These are phyloP conservation scores for Fusarium vanettenii DNA, from an alignment of 2,329 filamentous ascomycete species.

Conservation along the genomic window DNA sequence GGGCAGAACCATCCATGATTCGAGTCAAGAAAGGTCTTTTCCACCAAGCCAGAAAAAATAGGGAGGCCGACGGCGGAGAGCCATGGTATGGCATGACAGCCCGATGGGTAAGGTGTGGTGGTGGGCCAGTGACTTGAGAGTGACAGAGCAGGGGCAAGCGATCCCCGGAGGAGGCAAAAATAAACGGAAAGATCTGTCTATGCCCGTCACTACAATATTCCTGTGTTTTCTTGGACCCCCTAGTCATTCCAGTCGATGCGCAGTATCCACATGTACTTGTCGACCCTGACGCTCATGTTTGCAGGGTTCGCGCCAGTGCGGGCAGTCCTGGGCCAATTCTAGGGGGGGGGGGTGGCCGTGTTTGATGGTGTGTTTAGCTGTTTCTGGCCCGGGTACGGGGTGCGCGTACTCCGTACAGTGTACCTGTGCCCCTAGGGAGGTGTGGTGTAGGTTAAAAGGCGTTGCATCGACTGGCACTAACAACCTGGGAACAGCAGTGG, in stretches of 20 bases:
- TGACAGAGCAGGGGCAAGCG: neutral
- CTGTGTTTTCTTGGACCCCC: neutral
- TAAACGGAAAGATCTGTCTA: neutral
- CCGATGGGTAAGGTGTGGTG: conserved; percentile 36
- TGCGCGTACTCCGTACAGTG: neutral
- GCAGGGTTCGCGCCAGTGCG: conserved; percentile 7
- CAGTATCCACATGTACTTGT: neutral
- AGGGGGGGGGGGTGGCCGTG: neutral
- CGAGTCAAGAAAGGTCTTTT: conserved; percentile 31
- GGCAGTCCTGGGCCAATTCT: conserved; percentile 4
- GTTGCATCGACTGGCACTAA: conserved; percentile 22
- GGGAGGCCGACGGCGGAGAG: conserved; percentile 37
- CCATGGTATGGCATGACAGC: conserved; percentile 34
- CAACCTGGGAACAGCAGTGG: conserved; percentile 7
- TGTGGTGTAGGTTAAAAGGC: conserved; percentile 6
- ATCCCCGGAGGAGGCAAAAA: neutral
- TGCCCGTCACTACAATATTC: neutral
- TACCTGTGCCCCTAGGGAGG: neutral
- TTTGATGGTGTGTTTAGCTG: conserved; percentile 16
- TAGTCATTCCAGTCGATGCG: neutral
- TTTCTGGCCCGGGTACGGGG: conserved; percentile 4
- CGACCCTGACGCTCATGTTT: conserved; percentile 4
- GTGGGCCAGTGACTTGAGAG: conserved; percentile 18
- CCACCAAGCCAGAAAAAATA: conserved; percentile 19
- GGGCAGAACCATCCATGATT: conserved; percentile 10